These are phyloP conservation scores for Pogostemon cablin DNA, from an alignment of 257 asterid species.

Conservation along the genomic window DNA sequence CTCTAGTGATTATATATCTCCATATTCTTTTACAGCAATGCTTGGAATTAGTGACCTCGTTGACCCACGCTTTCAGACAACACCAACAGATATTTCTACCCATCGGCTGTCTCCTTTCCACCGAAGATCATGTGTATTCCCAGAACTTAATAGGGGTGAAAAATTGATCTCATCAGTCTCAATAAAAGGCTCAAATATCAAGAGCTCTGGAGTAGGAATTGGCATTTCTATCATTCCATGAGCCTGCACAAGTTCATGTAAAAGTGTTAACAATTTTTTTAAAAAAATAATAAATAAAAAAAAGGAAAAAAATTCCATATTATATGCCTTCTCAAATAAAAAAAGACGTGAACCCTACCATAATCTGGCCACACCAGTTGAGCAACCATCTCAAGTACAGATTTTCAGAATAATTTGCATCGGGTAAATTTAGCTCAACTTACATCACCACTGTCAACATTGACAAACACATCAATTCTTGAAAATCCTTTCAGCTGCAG, in stretches of 20 bases:
- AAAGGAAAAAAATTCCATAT: too few species aligned
- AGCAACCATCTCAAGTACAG: too few species aligned
- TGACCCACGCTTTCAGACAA: slow-evolving; percentile 66
- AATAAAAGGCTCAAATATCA: slow-evolving; percentile 84
- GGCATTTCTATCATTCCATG: slow-evolving; percentile 94
- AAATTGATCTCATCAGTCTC: slow-evolving; percentile 82
- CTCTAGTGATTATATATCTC: slow-evolving; percentile 87
- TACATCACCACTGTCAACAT: slow-evolving; percentile 86
- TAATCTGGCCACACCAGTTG: too few species aligned
- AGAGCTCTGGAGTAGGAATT: slow-evolving; percentile 68
- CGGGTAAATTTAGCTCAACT: slow-evolving; percentile 23
- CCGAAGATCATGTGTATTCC: slow-evolving; percentile 50
- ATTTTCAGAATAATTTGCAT: slow-evolving; percentile 10
- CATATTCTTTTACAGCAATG: slow-evolving; percentile 82
- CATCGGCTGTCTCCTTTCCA: slow-evolving; percentile 89
- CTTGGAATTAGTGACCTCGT: slow-evolving; percentile 88
- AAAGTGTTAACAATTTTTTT: slow-evolving; percentile 3
- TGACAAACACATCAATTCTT: slow-evolving; percentile 83
- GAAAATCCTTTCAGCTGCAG: slow-evolving; percentile 86
- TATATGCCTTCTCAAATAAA: too few species aligned
- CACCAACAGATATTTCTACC: slow-evolving; percentile 95
- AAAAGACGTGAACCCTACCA: too few species aligned
- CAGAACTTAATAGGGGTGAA: slow-evolving; percentile 51
- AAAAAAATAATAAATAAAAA: not conserved
- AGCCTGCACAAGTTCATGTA: slow-evolving; percentile 45